Evolutionary conservation across 2,329 filamentous ascomycete genomes (phyloP), one percentile per base, ranked within the genome.

Genomic region (Trichoderma gracile): DNA sequence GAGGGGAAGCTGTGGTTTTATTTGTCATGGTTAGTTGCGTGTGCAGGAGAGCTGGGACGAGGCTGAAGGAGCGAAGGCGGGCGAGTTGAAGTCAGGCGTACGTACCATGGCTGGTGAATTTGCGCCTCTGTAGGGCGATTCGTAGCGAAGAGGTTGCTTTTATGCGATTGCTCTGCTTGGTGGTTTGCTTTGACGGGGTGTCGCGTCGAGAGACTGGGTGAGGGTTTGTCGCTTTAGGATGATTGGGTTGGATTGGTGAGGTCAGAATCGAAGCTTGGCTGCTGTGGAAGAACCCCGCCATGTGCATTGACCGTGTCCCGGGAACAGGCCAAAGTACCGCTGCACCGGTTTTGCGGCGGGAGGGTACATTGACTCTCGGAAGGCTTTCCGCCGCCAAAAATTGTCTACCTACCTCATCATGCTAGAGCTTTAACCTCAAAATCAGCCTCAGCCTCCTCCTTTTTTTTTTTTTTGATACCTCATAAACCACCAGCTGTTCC

Each of bases 1-100:
- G 76, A 90, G 83, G 69, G 88, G 88, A 70, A 90, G 77, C 88
- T 90, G 43, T 9, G 14, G 27, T 25, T 6, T 23, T 15, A 52
- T 63, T 71, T 68, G 30, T 70, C 21, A 70, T 72, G 42, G n/a
- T 38, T 40, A 62, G 67, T 25, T 25, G 25, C 5, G 5, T 25
- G 5, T 25, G n/a, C n/a, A n/a, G n/a, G n/a, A n/a, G n/a, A n/a
- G n/a, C n/a, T n/a, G n/a, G n/a, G n/a, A n/a, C n/a, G n/a, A n/a
- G n/a, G n/a, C n/a, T n/a, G n/a, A n/a, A n/a, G n/a, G n/a, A n/a
- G n/a, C n/a, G n/a, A n/a, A n/a, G n/a, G n/a, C n/a, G n/a, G n/a
- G n/a, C n/a, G n/a, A n/a, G n/a, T n/a, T n/a, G n/a, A n/a, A n/a
- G n/a, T n/a, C n/a, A n/a, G n/a, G n/a, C n/a, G n/a, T n/a, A n/a